Evolutionary conservation across 78 protist genomes (phyloP).

Genomic region (Dictyostelium brefeldianum): DNA sequence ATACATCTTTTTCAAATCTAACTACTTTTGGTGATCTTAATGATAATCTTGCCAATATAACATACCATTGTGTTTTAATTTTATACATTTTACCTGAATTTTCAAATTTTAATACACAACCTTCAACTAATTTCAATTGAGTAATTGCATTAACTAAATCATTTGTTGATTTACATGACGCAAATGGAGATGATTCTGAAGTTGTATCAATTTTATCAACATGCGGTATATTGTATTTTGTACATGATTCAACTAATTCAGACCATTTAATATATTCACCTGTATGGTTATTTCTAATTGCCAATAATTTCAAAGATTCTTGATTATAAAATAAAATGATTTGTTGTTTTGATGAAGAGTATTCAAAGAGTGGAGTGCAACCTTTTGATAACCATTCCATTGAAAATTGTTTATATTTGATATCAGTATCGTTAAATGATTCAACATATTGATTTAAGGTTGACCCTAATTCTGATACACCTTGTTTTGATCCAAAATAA

Average conservation of each 20-base stretch:
- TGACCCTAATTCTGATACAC: slow-evolving; percentile 36
- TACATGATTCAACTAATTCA: neutral
- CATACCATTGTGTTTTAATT: slow-evolving; percentile 43
- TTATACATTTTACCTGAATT: slow-evolving; percentile 52
- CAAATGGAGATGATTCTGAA: neutral
- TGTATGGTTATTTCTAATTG: slow-evolving; percentile 33
- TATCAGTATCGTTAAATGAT: neutral
- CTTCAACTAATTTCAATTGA: slow-evolving; percentile 39
- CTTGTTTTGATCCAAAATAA: slow-evolving; percentile 70
- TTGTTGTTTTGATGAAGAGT: slow-evolving; percentile 17
- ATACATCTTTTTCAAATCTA: slow-evolving; percentile 54
- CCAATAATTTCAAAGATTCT: slow-evolving; percentile 7
- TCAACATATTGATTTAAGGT: slow-evolving; percentile 10
- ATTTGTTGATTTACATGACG: neutral
- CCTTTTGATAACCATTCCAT: slow-evolving; percentile 38
- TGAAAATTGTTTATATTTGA: slow-evolving; percentile 45
- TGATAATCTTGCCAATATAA: neutral
- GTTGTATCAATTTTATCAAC: neutral
- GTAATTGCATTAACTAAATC: neutral
- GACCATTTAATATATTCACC: slow-evolving; percentile 33
- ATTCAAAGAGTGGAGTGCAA: slow-evolving; percentile 63
- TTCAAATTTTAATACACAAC: slow-evolving; percentile 34
- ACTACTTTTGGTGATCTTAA: neutral
- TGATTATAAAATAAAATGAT: slow-evolving; percentile 26
- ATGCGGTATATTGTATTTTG: slow-evolving; percentile 4